These are phyloP conservation scores for Purpureocillium lavendulum DNA, from an alignment of 2,329 filamentous ascomycete genomes.

Conservation along the genomic window DNA sequence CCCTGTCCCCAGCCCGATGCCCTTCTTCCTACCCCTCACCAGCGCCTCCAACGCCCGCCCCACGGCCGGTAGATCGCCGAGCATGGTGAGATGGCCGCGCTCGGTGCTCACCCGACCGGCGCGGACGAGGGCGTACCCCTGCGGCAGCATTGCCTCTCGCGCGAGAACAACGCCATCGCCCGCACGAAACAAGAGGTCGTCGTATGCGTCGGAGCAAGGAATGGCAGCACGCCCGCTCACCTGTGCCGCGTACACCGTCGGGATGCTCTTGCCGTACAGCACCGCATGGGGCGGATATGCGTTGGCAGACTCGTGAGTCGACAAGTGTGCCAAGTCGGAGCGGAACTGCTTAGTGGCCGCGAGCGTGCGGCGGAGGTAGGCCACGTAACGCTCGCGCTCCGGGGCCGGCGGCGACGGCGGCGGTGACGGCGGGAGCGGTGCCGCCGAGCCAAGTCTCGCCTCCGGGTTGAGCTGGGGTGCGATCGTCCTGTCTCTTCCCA, in stretches of 20 bases:
- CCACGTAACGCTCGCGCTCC: constrained; percentile 27
- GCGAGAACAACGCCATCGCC: constrained; percentile 88
- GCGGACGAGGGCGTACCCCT: constrained; percentile 65
- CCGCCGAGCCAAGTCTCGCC: constrained; percentile 5
- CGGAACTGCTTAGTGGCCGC: constrained; percentile 68
- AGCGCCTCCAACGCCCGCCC: constrained; percentile 66
- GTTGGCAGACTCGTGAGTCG: constrained; percentile 55
- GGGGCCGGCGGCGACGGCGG: constrained; percentile 8
- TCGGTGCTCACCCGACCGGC: constrained; percentile 73
- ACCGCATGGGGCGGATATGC: constrained; percentile 73
- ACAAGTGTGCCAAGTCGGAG: constrained; percentile 56
- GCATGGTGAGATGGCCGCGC: constrained; percentile 76
- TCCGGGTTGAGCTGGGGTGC: constrained; percentile 15
- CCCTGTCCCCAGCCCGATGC: constrained; percentile 55
- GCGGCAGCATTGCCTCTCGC: constrained; percentile 74
- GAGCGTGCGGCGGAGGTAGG: constrained; percentile 71
- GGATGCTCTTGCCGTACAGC: constrained; percentile 79
- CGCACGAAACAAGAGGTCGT: constrained; percentile 76
- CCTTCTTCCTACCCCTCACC: constrained; percentile 56
- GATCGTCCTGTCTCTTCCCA: constrained; percentile 32
- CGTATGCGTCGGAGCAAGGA: constrained; percentile 68
- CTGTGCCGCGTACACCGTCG: constrained; percentile 75
- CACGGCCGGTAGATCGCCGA: constrained; percentile 78
- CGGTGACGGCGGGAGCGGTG: constrained; percentile 13
- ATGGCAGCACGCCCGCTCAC: constrained; percentile 69